phyloP scores from a whole-genome alignment of 805 yeast genomes.

The Cyberlindnera veronae region DNA sequence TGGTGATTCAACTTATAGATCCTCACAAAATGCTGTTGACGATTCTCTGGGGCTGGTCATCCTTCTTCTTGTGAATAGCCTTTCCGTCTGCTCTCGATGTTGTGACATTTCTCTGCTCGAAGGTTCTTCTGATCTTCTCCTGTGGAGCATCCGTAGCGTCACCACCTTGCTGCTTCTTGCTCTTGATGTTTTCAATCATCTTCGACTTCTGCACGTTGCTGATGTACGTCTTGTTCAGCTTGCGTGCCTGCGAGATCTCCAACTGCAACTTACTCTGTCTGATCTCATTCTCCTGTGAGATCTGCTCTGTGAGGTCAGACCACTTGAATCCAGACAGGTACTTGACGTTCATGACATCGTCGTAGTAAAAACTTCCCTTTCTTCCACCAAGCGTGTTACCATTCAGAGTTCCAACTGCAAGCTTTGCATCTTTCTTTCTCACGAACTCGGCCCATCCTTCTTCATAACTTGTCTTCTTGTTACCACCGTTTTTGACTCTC shows the following conservation, averaged over 20 bases:
- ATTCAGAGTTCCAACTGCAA: slow-evolving; percentile 81
- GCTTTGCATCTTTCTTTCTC: slow-evolving; percentile 80
- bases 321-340: slow-evolving; percentile 92
- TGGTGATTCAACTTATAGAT: not conserved
- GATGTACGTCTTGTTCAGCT: slow-evolving; percentile 79
- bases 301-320: slow-evolving; percentile 91
- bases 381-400: slow-evolving; percentile 91
- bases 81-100: slow-evolving; percentile 66
- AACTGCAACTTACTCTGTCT: slow-evolving; percentile 85
- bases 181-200: slow-evolving; percentile 63
- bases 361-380: slow-evolving; percentile 86
- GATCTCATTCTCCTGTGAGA: slow-evolving; percentile 83
- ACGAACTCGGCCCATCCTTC: slow-evolving; percentile 98
- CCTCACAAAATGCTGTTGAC: slow-evolving; percentile 30
- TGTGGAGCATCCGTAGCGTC: too few relatives aligned
- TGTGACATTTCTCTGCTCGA: slow-evolving; percentile 67
- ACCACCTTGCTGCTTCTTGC: slow-evolving; percentile 27
- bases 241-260: slow-evolving; percentile 85
- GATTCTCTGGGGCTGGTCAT: slow-evolving; percentile 28
- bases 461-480: slow-evolving; percentile 78
- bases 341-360: slow-evolving; percentile 88
- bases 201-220: slow-evolving; percentile 83
- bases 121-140: slow-evolving; percentile 54
- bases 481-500: slow-evolving; percentile 85
- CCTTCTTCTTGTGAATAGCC: slow-evolving; percentile 36